Evolutionary conservation across 1,139 yeast species (phyloP).

Genomic region (Komagataea norvegica): DNA sequence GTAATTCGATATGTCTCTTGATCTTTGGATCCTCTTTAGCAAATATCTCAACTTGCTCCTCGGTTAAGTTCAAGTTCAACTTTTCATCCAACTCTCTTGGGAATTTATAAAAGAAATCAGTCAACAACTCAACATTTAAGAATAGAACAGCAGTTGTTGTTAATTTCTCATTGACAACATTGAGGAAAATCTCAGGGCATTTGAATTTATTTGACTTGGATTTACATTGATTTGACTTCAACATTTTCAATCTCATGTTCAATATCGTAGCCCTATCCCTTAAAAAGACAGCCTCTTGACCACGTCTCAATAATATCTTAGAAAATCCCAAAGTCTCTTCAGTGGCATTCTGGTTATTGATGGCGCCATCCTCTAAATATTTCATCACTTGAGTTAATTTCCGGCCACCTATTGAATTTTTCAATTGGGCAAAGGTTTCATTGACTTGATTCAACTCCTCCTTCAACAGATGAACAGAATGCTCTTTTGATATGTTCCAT

Average conservation of each 20-base stretch:
- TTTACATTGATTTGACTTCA: conserved; percentile 74
- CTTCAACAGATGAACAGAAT: conserved; percentile 63
- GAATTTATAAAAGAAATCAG: conserved; percentile 93
- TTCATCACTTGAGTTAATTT: conserved; percentile 80
- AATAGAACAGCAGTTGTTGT: conserved; percentile 91
- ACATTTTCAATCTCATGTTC: conserved; percentile 68
- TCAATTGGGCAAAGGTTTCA: conserved; percentile 55
- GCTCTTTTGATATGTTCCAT: conserved; percentile 81
- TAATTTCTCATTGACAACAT: conserved; percentile 86
- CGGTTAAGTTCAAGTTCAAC: conserved; percentile 53
- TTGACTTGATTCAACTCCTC: conserved; percentile 88
- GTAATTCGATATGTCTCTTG: conserved; percentile 85
- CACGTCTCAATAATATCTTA: conserved; percentile 61
- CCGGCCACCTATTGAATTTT: conserved; percentile 72
- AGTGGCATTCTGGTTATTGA: conserved; percentile 11
- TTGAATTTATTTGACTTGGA: conserved; percentile 76
- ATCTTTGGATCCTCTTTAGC: conserved; percentile 95
- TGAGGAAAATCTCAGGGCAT: conserved; percentile 92
- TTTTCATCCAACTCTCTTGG: conserved; percentile 87
- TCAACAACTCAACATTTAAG: conserved; percentile 84
- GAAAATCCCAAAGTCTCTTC: conserved; percentile 77
- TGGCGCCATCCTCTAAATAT: conserved; percentile 46
- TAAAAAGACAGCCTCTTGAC: conserved; percentile 82
- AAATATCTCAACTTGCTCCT: conserved; percentile 78
- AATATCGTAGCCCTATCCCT: conserved; percentile 70